These are phyloP conservation scores for Dispira simplex DNA, from an alignment of 192 early-diverging fungal species.

Conservation along the genomic window DNA sequence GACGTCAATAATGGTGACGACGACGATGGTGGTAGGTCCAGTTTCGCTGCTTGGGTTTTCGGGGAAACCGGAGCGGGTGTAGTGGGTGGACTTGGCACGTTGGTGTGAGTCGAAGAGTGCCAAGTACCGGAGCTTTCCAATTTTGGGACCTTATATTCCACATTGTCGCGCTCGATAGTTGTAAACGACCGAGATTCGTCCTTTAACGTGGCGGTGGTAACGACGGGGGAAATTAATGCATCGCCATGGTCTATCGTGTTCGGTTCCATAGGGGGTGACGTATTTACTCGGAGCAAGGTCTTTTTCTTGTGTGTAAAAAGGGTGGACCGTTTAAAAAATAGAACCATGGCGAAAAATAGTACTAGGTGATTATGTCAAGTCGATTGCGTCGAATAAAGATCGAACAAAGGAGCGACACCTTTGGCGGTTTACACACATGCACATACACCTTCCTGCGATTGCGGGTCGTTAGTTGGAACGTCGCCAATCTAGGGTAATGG, in stretches of 20 bases:
- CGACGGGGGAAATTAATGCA: neutral
- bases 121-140: neutral
- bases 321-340: neutral
- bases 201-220: neutral
- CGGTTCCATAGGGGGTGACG: neutral
- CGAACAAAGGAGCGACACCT: too few relatives aligned
- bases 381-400: too few relatives aligned
- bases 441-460: too few relatives aligned
- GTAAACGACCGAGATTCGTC: neutral
- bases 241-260: neutral
- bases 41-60: neutral
- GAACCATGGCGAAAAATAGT: neutral
- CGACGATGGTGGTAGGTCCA: neutral
- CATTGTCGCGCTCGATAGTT: neutral
- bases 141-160: neutral
- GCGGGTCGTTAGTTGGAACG: too few relatives aligned
- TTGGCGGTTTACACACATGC: too few relatives aligned
- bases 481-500: too few relatives aligned
- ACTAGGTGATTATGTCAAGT: too few relatives aligned
- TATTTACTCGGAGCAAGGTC: neutral
- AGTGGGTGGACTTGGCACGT: neutral
- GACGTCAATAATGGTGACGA: too few relatives aligned
- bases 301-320: neutral
- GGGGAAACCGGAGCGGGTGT: neutral
- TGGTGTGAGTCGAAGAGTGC: neutral